Evolutionary conservation across 257 asterid genomes (phyloP).

Genomic region (Primulina eburnea): DNA sequence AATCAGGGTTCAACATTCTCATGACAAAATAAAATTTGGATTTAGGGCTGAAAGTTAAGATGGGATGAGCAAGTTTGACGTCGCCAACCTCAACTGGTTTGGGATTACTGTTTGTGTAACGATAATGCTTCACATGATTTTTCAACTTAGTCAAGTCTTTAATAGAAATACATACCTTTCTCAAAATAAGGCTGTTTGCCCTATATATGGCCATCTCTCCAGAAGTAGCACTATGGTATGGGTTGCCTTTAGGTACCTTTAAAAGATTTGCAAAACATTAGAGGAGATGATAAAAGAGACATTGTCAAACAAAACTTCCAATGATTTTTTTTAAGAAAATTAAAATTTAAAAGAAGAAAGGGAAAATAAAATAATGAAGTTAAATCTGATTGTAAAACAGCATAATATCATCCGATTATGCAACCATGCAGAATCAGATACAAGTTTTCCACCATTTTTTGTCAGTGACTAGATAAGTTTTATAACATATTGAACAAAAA

Average conservation of each 20-base stretch:
- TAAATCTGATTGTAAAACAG: too few relatives aligned
- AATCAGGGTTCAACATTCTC: background rate
- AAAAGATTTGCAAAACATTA: background rate
- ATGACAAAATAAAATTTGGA: background rate
- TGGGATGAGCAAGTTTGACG: background rate
- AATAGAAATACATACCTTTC: constrained; percentile 52
- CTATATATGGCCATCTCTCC: constrained; percentile 97
- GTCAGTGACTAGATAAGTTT: too few relatives aligned
- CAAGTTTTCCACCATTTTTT: too few relatives aligned
- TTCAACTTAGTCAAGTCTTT: constrained; percentile 21
- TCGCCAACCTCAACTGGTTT: background rate
- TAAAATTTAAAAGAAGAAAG: background rate
- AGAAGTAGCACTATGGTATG: constrained; percentile 98
- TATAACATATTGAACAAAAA: too few relatives aligned
- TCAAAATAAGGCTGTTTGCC: constrained; percentile 80
- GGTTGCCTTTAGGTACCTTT: constrained; percentile 95
- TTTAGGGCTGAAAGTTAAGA: background rate
- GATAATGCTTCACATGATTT: background rate
- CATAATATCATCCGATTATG: too few relatives aligned
- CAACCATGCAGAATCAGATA: too few relatives aligned
- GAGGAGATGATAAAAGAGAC: background rate
- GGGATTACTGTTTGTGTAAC: background rate
- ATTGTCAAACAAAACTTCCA: constrained; percentile 1
- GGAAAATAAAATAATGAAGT: background rate
- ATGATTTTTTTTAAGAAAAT: background rate